Base-by-base conservation (phyloP, 495 filamentous ascomycete genomes). In the Apiosordaria backusii region DNA sequence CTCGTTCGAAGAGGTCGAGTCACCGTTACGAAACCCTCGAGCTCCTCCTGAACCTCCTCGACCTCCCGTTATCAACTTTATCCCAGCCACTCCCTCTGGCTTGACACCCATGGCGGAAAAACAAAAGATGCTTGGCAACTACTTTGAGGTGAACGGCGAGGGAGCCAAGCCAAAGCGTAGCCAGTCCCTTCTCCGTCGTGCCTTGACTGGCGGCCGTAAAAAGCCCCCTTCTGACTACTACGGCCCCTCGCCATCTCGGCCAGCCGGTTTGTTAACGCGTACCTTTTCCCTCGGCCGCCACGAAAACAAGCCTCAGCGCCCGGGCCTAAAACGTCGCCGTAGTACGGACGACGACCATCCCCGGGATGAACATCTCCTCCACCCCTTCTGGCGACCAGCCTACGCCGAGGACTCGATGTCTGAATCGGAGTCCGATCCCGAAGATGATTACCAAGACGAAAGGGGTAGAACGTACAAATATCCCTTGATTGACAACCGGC, bases 381-480 rank as follows among this genome's bases (percentile, higher is more conserved):
- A 95, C 71, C 91, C 92, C 1, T 89, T 90, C 76, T 96, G 93
- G 92, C 84, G 87, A 25, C 91, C 92, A 4, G 59, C 86, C 24
- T 91, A 90, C 73, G 90, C 86, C 82, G 88, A 90, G 27, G 86
- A 89, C 64, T 77, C 83, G 5, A 24, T 22, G 4, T 62, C 45
- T 50, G 83, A 40, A 80, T 78, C n/a, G 7, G 73, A 81, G 13
- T 77, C 82, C 27, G 77, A 79, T 15, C 73, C 64, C 19, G 68
- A 72, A n/a, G 70, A 75, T 7, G 70, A 73, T 1, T 58, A 70
- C 3, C 70, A 72, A 0, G 74, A 73, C 18, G 71, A 45, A 15
- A 45, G 35, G 35, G 35, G 35, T 2, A 45, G 70, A 23, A 72
- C 74, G 21, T 81, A 75, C 64, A 68, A 69, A 27, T 79, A 80